Percentiles rank a stretch among this genome's conserved stretches.
Evolutionary conservation across 768 basidiomycete genomes (phyloP).

Genomic region (Exsudoporus frostii): DNA sequence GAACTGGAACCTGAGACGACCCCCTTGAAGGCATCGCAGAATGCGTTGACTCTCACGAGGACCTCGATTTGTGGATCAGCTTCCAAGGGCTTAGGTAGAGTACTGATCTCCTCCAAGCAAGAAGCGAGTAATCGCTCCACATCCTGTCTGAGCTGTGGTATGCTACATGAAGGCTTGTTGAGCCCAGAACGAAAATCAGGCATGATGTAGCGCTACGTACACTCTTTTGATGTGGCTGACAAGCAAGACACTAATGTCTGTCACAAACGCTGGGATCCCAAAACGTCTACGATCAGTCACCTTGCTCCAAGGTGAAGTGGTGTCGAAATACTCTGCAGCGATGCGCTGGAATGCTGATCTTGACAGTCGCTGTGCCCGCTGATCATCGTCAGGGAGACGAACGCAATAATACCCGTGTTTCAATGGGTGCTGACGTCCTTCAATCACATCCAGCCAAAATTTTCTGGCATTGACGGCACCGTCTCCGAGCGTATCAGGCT

Average conservation of each 20-base stretch:
- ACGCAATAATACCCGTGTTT: conserved; percentile 67
- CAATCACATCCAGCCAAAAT: conserved; percentile 49
- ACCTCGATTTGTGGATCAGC: conserved; percentile 46
- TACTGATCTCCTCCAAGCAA: conserved; percentile 32
- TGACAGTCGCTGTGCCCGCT: conserved; percentile 40
- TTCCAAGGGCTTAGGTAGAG: conserved; percentile 39
- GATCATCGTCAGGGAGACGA: conserved; percentile 58
- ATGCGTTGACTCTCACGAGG: conserved; percentile 40
- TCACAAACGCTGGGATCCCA: conserved; percentile 52
- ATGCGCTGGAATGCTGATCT: conserved; percentile 35
- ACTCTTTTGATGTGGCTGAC: conserved; percentile 49
- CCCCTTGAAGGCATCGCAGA: conserved; percentile 39
- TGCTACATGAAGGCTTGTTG: conserved; percentile 30
- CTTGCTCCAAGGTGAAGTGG: conserved; percentile 50
- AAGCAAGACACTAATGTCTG: conserved; percentile 50
- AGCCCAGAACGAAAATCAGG: not conserved
- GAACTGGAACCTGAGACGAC: conserved; percentile 32
- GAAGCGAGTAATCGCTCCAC: conserved; percentile 39
- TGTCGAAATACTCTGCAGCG: conserved; percentile 45
- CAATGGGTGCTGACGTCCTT: conserved; percentile 45
- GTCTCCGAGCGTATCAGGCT: conserved; percentile 53
- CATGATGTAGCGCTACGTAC: conserved; percentile 35
- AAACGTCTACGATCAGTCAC: conserved; percentile 47
- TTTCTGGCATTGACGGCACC: conserved; percentile 42
- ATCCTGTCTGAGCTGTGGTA: conserved; percentile 43